Conservation (phyloP, 371 early-diverging fungal genomes). For the Haplosporangium sp. region DNA sequence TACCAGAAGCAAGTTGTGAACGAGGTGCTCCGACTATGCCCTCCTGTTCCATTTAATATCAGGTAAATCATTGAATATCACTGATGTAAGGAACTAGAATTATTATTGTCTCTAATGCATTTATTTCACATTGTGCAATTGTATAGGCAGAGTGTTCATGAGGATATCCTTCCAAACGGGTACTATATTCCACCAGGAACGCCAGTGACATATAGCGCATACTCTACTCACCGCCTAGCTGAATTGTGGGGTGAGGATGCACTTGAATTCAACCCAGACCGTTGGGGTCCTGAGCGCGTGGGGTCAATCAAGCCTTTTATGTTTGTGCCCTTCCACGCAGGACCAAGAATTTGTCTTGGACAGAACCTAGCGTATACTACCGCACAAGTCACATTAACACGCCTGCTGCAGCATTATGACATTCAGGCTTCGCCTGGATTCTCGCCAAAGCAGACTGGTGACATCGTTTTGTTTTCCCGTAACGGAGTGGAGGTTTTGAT, state of each 20-base stretch:
- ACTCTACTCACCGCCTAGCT: constrained; percentile 36
- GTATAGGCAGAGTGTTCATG: constrained; percentile 46
- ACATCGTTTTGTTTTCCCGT: constrained; percentile 54
- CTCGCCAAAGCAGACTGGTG: constrained; percentile 22
- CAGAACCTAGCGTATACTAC: constrained; percentile 51
- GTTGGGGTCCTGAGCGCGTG: constrained; percentile 54
- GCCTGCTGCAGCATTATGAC: constrained; percentile 40
- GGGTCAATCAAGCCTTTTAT: constrained; percentile 47
- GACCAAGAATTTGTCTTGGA: constrained; percentile 50
- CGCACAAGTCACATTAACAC: constrained; percentile 44
- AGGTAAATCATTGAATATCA: constrained; percentile 17
- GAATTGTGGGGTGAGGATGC: constrained; percentile 53
- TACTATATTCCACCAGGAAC: constrained; percentile 41
- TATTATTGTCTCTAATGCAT: no score
- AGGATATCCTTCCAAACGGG: constrained; percentile 51
- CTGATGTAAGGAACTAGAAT: background rate
- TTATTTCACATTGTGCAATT: no score
- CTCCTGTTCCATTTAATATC: constrained; percentile 45
- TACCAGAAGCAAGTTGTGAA: constrained; percentile 52
- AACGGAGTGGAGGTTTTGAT: constrained; percentile 44
- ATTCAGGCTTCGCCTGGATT: constrained; percentile 29
- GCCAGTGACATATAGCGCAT: constrained; percentile 36
- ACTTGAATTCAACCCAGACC: constrained; percentile 49
- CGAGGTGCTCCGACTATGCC: constrained; percentile 49
- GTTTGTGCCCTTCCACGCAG: constrained; percentile 57